Percentiles rank a stretch among this genome's conserved stretches.
Evolutionary conservation across 2,329 filamentous ascomycete species (phyloP).

Genomic region (Ceratocystis albifundus): DNA sequence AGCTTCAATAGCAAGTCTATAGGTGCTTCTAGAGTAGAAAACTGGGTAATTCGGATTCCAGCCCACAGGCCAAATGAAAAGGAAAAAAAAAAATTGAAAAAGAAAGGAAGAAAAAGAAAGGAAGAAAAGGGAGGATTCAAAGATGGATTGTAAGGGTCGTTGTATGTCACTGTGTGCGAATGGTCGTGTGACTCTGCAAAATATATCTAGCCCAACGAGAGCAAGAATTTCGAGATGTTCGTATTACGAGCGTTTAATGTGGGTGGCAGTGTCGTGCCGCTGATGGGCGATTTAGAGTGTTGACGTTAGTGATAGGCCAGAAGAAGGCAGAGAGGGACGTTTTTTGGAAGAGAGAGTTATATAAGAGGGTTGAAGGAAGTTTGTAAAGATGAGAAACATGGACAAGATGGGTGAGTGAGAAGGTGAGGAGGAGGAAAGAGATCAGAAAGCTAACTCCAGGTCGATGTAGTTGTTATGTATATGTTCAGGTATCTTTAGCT

Average conservation of each 20-base stretch:
- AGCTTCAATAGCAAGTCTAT: too few species aligned
- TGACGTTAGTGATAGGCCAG: background rate
- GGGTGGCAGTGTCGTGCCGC: background rate
- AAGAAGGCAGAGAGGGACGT: background rate
- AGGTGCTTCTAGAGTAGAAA: background rate
- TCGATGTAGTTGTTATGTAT: background rate
- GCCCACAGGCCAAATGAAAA: background rate
- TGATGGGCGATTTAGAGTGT: background rate
- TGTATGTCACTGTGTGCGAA: background rate
- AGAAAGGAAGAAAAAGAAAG: background rate
- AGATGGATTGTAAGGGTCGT: background rate
- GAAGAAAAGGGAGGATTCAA: background rate
- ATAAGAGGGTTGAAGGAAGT: background rate
- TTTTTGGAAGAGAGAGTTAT: background rate
- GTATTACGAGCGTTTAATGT: constrained; percentile 2
- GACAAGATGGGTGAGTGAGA: background rate
- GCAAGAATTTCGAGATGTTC: background rate
- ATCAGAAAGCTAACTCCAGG: background rate
- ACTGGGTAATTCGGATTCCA: background rate
- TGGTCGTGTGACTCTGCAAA: constrained; percentile 2
- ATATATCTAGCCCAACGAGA: background rate
- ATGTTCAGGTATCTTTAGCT: background rate
- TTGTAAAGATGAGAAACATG: background rate
- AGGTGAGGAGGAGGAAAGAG: background rate
- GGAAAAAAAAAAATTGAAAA: too few species aligned